Percentiles rank a stretch among this genome's conserved stretches.
These are phyloP conservation scores for Carex myosuroides DNA, from an alignment of 176 grass and related monocot genomes.

Conservation along the genomic window DNA sequence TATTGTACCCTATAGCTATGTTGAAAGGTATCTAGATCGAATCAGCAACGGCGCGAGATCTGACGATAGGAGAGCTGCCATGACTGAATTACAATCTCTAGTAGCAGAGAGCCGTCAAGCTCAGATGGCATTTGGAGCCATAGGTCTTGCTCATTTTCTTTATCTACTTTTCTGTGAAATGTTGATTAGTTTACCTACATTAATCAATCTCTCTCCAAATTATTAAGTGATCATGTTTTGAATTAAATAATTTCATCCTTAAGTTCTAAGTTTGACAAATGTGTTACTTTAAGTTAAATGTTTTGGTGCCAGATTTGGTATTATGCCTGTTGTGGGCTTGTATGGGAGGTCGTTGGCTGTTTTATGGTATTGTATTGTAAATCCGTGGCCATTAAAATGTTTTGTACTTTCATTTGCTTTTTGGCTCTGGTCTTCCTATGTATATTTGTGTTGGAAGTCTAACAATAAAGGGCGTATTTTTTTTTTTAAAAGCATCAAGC, in stretches of 20 bases:
- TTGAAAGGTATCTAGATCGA: slow-evolving; percentile 79
- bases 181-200: neutral
- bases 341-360: neutral
- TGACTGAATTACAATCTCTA: slow-evolving; percentile 72
- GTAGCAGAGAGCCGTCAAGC: slow-evolving; percentile 82
- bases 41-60: slow-evolving; percentile 78
- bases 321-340: neutral
- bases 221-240: neutral
- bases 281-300: neutral
- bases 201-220: neutral
- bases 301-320: neutral
- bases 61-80: slow-evolving; percentile 79
- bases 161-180: neutral
- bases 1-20: slow-evolving; percentile 31
- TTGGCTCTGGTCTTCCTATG: neutral
- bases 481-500: too few species aligned
- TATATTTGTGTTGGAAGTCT: neutral
- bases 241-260: neutral
- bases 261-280: neutral
- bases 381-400: neutral
- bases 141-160: slow-evolving; percentile 37
- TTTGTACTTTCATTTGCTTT: neutral
- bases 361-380: neutral
- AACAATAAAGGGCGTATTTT: neutral
- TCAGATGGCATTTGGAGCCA: slow-evolving; percentile 92